A percentile compares a stretch with the other conserved stretches of the same genome.
Evolutionary conservation across 306 rosid genomes (phyloP).

Genomic region (Coriaria nepalensis): DNA sequence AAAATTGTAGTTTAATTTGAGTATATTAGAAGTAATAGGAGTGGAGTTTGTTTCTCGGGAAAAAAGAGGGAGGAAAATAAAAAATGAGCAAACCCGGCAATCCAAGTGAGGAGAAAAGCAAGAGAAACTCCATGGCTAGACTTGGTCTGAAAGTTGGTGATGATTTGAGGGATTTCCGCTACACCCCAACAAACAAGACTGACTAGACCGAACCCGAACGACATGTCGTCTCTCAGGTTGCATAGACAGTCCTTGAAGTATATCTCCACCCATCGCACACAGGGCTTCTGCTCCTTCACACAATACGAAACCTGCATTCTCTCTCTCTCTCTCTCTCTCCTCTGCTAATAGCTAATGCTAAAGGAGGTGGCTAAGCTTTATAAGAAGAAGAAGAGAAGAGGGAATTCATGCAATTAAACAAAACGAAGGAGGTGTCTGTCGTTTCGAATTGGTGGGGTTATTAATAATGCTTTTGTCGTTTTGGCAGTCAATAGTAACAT

Average conservation of each 20-base stretch:
- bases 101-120: slow-evolving; percentile 83
- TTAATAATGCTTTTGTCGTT: no score
- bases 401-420: background rate
- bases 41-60: background rate
- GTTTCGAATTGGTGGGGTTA: no score
- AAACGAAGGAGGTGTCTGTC: no score
- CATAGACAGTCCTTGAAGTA: slow-evolving; percentile 82
- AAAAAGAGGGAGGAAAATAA: background rate
- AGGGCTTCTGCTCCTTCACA: slow-evolving; percentile 42
- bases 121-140: slow-evolving; percentile 88
- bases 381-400: background rate
- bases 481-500: no score
- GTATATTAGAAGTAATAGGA: accelerated
- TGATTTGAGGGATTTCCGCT: slow-evolving; percentile 85
- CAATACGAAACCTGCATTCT: slow-evolving; percentile 50
- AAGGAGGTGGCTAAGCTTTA: no score
- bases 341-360: no score
- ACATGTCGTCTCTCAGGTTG: slow-evolving; percentile 48
- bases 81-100: slow-evolving; percentile 60
- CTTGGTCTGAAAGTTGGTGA: slow-evolving; percentile 71
- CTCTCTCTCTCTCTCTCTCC: slow-evolving; percentile 10
- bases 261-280: slow-evolving; percentile 52
- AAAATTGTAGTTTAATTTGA: no score
- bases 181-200: slow-evolving; percentile 73
- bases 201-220: slow-evolving; percentile 50